Evolutionary conservation across 805 yeast genomes (phyloP), one percentile per base, ranked within the genome.

Genomic region (Saccharomyces mikatae): DNA sequence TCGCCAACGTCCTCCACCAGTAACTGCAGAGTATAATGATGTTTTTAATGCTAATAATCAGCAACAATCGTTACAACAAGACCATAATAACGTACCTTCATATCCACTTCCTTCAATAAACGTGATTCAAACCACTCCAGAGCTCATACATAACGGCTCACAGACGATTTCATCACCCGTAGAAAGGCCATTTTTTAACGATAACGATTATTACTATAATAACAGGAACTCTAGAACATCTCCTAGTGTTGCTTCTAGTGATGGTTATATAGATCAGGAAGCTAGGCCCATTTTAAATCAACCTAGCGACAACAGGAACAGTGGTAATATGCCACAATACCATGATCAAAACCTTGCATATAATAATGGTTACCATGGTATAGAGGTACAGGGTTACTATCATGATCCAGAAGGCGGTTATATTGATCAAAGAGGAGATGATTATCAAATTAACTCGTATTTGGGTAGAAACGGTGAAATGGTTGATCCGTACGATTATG

Each of bases 371-470:
- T 30, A 31, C 6, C 24, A 48, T 27, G 28, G 48, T 6, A 4
- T 11, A 41, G 29, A 28, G 13, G 24, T 31, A 14, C 24, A 48
- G 14, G 17, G 14, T 27, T 52, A 54, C 22, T 53, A 53, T 24
- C 52, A 50, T 26, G 71, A 67, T 54, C 59, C 60, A 1, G 72
- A 68, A 53, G 58, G 52, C 14, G 58, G 56, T 22, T 66, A 63
- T 52, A 60, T 68, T 9, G 72, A 69, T 52, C 70, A 65, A 46
- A 61, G 58, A 46, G 73, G 74, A 41, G 72, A 70, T 52, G 72
- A 70, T 47, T 70, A 70, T 50, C 68, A 65, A 52, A 66, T 70
- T 44, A 66, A 66, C 50, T 65, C 74, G 8, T 70, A 65, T 54
- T 47, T 69, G 29, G 69, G 64, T 47, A 66, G 62, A 48, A 59